Percentiles rank a stretch among this genome's conserved stretches.
These are phyloP conservation scores for Lactarius akahatsu DNA, from an alignment of 768 basidiomycete genomes.

Conservation along the genomic window DNA sequence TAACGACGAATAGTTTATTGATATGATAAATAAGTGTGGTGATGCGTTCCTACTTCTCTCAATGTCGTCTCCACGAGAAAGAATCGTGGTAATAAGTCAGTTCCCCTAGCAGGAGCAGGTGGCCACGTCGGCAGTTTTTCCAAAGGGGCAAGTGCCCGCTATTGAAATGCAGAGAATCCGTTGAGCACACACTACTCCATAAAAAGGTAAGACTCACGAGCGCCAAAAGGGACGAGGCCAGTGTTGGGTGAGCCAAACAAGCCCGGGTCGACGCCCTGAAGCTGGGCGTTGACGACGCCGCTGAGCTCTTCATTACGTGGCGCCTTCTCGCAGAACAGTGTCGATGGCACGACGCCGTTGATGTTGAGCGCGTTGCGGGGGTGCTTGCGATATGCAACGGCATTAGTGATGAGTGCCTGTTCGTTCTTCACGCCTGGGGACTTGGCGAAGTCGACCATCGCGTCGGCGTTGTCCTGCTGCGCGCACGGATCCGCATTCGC, in stretches of 20 bases:
- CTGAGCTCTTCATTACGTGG: constrained; percentile 52
- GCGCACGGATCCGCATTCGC: constrained; percentile 48
- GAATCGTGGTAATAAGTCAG: constrained; percentile 5
- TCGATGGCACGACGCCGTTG: constrained; percentile 46
- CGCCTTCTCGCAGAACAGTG: constrained; percentile 53
- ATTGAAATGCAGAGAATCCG: too few relatives aligned
- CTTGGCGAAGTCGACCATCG: constrained; percentile 52
- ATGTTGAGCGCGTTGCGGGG: constrained; percentile 46
- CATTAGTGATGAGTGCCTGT: constrained; percentile 44
- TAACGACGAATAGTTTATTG: background rate
- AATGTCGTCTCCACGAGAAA: background rate
- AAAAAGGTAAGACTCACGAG: constrained; percentile 37
- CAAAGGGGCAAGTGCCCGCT: constrained; percentile 28
- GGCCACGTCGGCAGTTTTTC: constrained; percentile 19
- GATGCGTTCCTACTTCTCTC: background rate
- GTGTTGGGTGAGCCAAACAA: constrained; percentile 51
- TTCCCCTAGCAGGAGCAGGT: constrained; percentile 15
- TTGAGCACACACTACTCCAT: background rate
- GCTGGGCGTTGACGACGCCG: constrained; percentile 55
- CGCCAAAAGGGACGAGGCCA: constrained; percentile 48
- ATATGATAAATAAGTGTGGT: background rate
- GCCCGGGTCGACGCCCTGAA: constrained; percentile 52
- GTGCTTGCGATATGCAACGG: constrained; percentile 44
- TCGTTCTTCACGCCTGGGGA: constrained; percentile 41
- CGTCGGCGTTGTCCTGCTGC: constrained; percentile 49